A percentile compares a stretch with the other conserved stretches of the same genome.
Evolutionary conservation across 2,329 filamentous ascomycete genomes (phyloP).

Genomic region (Nemania abortiva): DNA sequence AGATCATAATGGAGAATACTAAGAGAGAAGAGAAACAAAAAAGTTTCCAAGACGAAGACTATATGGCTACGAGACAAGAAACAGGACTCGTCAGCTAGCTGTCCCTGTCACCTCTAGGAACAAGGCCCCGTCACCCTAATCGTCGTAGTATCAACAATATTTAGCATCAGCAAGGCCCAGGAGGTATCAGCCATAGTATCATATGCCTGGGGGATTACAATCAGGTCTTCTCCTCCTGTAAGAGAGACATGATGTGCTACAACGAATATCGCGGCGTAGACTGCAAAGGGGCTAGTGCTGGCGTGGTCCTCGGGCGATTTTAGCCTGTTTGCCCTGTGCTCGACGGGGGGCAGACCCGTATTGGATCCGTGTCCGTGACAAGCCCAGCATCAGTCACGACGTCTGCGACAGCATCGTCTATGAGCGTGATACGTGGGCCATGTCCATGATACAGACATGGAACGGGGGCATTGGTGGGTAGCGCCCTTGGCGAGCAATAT

Average conservation of each 20-base stretch:
- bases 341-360: constrained; percentile 17
- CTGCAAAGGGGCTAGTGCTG: constrained; percentile 14
- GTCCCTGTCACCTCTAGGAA: constrained; percentile 8
- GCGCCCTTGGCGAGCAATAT: constrained; percentile 34
- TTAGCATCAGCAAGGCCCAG: not conserved
- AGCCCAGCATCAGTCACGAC: constrained; percentile 21
- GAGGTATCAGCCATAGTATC: constrained; percentile 16
- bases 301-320: constrained; percentile 20
- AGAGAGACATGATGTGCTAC: constrained; percentile 10
- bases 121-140: constrained; percentile 14
- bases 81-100: constrained; percentile 32
- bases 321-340: constrained; percentile 12
- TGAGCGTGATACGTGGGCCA: constrained; percentile 35
- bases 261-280: constrained; percentile 17
- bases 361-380: constrained; percentile 8
- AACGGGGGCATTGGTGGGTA: constrained; percentile 23
- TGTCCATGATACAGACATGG: constrained; percentile 38
- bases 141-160: not conserved
- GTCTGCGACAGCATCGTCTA: constrained; percentile 39
- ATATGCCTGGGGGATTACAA: constrained; percentile 20
- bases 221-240: constrained; percentile 15
- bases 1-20: constrained; percentile 35
- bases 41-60: constrained; percentile 33
- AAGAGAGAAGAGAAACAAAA: constrained; percentile 39
- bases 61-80: constrained; percentile 29